Conservation (phyloP, 73 alveolate genomes). For the Vitrella brassicaformis region DNA sequence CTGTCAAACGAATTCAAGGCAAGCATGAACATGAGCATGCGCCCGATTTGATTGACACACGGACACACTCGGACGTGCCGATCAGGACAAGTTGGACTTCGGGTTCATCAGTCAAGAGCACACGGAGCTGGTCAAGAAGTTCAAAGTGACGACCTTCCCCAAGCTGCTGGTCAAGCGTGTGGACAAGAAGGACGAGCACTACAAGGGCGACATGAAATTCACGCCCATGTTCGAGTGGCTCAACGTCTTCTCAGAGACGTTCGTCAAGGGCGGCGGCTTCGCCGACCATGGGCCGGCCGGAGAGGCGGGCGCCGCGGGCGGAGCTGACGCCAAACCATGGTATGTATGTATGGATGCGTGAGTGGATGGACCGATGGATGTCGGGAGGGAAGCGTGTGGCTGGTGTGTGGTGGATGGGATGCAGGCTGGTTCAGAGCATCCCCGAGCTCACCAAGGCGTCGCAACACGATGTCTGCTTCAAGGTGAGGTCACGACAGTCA, state of each 20-base stretch:
- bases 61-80: too few species aligned
- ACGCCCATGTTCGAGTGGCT: constrained; percentile 56
- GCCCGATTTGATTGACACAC: too few species aligned
- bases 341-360: too few species aligned
- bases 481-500: constrained; percentile 9
- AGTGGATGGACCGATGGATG: too few species aligned
- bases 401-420: too few species aligned
- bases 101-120: constrained; percentile 62
- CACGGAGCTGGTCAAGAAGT: constrained; percentile 56
- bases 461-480: constrained; percentile 59
- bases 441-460: constrained; percentile 61
- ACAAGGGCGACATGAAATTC: constrained; percentile 60
- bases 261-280: constrained; percentile 50
- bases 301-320: constrained; percentile 48
- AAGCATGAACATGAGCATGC: too few species aligned
- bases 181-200: constrained; percentile 58
- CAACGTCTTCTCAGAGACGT: constrained; percentile 67
- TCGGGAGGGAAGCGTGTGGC: too few species aligned
- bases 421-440: constrained; percentile 44
- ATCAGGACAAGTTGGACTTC: too few species aligned
- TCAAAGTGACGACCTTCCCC: constrained; percentile 65
- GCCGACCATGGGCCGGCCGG: constrained; percentile 10
- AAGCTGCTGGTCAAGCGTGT: constrained; percentile 50
- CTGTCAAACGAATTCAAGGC: constrained; percentile 54
- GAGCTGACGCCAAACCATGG: constrained; percentile 74